Evolutionary conservation across 2,329 filamentous ascomycete genomes (phyloP).

Genomic region (Neoscytalidium dimidiatum): DNA sequence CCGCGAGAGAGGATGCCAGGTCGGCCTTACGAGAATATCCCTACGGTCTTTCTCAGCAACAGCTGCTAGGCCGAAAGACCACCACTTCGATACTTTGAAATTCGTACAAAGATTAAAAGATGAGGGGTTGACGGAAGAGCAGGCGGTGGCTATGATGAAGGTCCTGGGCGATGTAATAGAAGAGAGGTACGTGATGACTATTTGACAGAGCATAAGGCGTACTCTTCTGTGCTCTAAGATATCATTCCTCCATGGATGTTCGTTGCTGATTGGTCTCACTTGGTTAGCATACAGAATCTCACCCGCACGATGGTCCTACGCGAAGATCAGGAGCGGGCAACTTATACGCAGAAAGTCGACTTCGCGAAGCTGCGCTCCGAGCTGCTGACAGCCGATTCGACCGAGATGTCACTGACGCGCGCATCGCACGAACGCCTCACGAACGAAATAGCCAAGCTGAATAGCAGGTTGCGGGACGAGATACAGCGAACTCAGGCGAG

Average conservation of each 20-base stretch:
- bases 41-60: slow-evolving; percentile 67
- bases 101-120: slow-evolving; percentile 87
- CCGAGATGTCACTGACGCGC: slow-evolving; percentile 84
- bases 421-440: slow-evolving; percentile 88
- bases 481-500: slow-evolving; percentile 92
- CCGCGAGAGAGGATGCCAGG: neutral
- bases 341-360: slow-evolving; percentile 86
- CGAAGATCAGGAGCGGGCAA: slow-evolving; percentile 83
- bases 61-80: slow-evolving; percentile 58
- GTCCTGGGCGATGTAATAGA: slow-evolving; percentile 96
- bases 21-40: neutral
- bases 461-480: slow-evolving; percentile 85
- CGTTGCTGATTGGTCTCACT: no score
- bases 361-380: slow-evolving; percentile 97
- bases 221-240: no score
- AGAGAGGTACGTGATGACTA: slow-evolving; percentile 72
- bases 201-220: no score
- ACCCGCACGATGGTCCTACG: slow-evolving; percentile 97
- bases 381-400: slow-evolving; percentile 86
- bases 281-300: slow-evolving; percentile 93
- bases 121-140: slow-evolving; percentile 94
- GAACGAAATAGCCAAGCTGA: slow-evolving; percentile 93
- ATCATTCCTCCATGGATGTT: no score
- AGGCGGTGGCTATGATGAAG: slow-evolving; percentile 98
- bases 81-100: slow-evolving; percentile 98